Evolutionary conservation across 148 eudicot genomes (phyloP), one percentile per base, ranked within the genome.

Genomic region (Vaccinium myrtillus): DNA sequence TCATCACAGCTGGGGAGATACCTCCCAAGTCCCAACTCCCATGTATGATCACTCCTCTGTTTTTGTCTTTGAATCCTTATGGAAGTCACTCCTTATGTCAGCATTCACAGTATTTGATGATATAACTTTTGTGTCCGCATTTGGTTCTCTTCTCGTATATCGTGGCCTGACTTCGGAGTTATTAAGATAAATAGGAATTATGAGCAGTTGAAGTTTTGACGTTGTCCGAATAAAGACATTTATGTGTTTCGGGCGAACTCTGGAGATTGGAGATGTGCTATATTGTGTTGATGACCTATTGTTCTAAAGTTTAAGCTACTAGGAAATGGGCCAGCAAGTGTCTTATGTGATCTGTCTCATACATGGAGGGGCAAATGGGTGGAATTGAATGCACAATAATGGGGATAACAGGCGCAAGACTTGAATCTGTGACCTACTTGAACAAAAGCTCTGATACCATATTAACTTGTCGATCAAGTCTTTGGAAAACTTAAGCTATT

Each of bases 1-100:
- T 88, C 94, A 79, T 86, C 92, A 54, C 86, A 93, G 85, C 92
- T 97, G 89, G 98, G 99, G 32, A 32, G 32, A 1, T 32, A 32
- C 32, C 32, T 32, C 32, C 32, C 32, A 32, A 32, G 32, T 32
- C 70, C 89, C 98, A 82, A 89, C 96, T 88, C 99, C 99, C 27
- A 94, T 90, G 99, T 95, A 95, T 81, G 86, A 48, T 89, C 50
- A 70, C n/a, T 59, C n/a, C 30, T 59, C 54, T 58, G n/a, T 75
- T 9, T 83, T 76, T 50, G 63, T 86, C 25, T 65, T 82, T 67
- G 13, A 15, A 21, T 32, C 8, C 4, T 46, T 58, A 30, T 1
- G 69, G 39, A 30, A 75, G 10, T 49, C 51, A 46, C 15, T 86
- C 39, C 43, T 46, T 55, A n/a, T 65, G 61, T 56, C 77, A 65